Conservation (phyloP, 1,139 yeast genomes). For the Lodderomyces margitis region DNA sequence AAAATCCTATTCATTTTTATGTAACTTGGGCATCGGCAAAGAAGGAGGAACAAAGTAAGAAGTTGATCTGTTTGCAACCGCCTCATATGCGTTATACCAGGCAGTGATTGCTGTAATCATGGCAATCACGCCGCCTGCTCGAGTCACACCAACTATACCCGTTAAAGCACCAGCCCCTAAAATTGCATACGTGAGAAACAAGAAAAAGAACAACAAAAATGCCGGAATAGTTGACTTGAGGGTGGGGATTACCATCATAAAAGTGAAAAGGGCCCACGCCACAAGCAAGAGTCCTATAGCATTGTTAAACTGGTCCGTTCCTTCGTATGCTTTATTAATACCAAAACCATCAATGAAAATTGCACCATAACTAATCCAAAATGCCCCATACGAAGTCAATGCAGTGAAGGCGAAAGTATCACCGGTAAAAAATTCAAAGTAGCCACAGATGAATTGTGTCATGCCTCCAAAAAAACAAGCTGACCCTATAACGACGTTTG, state of each 20-base stretch:
- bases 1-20: too few species aligned
- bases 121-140: slow-evolving; percentile 75
- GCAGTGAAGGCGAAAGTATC: slow-evolving; percentile 46
- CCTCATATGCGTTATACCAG: slow-evolving; percentile 50
- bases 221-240: slow-evolving; percentile 65
- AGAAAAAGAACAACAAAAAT: slow-evolving; percentile 49
- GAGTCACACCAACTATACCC: slow-evolving; percentile 42
- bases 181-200: slow-evolving; percentile 55
- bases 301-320: slow-evolving; percentile 41
- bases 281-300: slow-evolving; percentile 59
- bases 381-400: slow-evolving; percentile 42
- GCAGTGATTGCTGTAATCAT: slow-evolving; percentile 61
- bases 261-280: slow-evolving; percentile 67
- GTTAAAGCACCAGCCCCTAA: slow-evolving; percentile 58
- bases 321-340: slow-evolving; percentile 48
- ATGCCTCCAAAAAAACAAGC: slow-evolving; percentile 48
- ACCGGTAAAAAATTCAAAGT: slow-evolving; percentile 46
- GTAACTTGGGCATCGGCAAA: slow-evolving; percentile 29
- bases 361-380: slow-evolving; percentile 67
- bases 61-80: slow-evolving; percentile 26
- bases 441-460: slow-evolving; percentile 48
- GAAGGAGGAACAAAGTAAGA: slow-evolving; percentile 33
- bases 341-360: slow-evolving; percentile 57
- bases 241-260: slow-evolving; percentile 55
- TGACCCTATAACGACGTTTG: slow-evolving; percentile 43